Evolutionary conservation across 2,329 filamentous ascomycete genomes (phyloP).

Genomic region (Cryphonectria nitschkei): DNA sequence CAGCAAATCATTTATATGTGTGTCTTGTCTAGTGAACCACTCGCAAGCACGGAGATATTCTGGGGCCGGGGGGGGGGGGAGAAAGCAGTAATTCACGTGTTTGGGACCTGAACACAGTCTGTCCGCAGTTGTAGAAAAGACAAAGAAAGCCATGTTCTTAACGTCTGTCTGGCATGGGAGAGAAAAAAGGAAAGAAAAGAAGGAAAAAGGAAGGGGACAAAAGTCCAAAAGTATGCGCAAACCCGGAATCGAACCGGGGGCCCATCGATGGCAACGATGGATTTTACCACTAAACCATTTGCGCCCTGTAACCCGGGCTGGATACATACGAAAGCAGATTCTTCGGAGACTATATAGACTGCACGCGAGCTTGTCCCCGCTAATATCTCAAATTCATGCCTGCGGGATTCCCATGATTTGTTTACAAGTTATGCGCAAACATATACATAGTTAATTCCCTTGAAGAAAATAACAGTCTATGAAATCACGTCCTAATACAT

Average conservation of each 20-base stretch:
- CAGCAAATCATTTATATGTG: too few relatives aligned
- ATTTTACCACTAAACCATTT: constrained; percentile 24
- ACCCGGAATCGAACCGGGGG: constrained; percentile 19
- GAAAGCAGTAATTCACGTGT: too few relatives aligned
- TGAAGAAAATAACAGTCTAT: too few relatives aligned
- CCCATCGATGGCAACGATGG: constrained; percentile 21
- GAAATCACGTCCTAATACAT: neutral
- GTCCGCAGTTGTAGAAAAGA: too few relatives aligned
- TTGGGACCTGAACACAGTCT: too few relatives aligned
- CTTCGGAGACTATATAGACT: neutral
- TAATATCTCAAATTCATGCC: neutral
- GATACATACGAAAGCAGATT: too few relatives aligned
- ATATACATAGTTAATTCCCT: neutral
- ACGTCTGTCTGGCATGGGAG: too few relatives aligned
- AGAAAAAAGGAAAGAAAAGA: neutral
- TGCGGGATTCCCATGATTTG: neutral
- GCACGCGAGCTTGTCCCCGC: neutral
- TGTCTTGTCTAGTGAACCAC: too few relatives aligned
- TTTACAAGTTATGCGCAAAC: neutral
- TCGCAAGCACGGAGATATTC: too few relatives aligned
- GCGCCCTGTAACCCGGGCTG: neutral
- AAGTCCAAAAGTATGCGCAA: constrained; percentile 4
- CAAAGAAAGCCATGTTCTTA: too few relatives aligned
- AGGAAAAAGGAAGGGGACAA: neutral
- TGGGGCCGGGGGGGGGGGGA: too few relatives aligned